Evolutionary conservation across 768 basidiomycete genomes (phyloP).

Genomic region (Pisolithus tinctorius): DNA sequence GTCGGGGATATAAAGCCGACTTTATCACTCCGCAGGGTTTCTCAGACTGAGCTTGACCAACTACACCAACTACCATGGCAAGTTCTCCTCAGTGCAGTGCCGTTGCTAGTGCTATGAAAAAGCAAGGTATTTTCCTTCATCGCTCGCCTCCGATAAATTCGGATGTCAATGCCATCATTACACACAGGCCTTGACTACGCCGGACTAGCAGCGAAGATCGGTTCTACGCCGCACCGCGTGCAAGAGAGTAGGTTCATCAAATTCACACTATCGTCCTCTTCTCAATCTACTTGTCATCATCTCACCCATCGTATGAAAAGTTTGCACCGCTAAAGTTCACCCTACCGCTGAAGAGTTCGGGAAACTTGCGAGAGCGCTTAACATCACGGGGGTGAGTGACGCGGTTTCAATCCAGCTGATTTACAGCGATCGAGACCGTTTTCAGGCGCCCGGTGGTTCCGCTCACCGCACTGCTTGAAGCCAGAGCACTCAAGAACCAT

Average conservation of each 20-base stretch:
- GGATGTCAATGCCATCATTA: not conserved
- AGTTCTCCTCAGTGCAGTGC: constrained; percentile 54
- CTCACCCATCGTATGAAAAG: constrained; percentile 23
- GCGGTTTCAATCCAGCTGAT: constrained; percentile 18
- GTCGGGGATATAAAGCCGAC: not conserved
- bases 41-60: not conserved
- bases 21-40: not conserved
- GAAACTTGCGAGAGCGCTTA: constrained; percentile 37
- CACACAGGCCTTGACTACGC: constrained; percentile 40
- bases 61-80: constrained; percentile 30
- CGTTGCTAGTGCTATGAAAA: constrained; percentile 43
- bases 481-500: not conserved
- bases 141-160: not conserved
- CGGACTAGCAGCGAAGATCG: constrained; percentile 41
- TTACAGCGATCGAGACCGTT: no score
- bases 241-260: constrained; percentile 39
- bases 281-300: not conserved
- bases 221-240: constrained; percentile 40
- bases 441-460: no score
- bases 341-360: constrained; percentile 47
- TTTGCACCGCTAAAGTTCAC: constrained; percentile 37
- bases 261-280: not conserved
- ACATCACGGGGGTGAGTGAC: constrained; percentile 22
- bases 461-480: no score
- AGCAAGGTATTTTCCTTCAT: constrained; percentile 35